Evolutionary conservation across 306 rosid genomes (phyloP), one percentile per base, ranked within the genome.

Genomic region (Sicyos edulis): DNA sequence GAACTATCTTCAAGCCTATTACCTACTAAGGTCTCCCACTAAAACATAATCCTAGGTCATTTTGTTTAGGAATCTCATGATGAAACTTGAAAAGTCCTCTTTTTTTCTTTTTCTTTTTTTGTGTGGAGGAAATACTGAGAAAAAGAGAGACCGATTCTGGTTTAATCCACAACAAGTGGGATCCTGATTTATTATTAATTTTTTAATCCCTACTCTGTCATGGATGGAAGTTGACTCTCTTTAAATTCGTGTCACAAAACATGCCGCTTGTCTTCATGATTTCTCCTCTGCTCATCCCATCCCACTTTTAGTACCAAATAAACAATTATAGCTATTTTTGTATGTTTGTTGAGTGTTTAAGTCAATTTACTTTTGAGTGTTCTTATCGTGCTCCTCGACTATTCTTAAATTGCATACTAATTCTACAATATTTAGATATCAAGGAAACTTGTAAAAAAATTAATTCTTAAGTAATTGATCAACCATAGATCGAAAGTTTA

Each of bases 121-220:
- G n/a, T n/a, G n/a, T n/a, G 14, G 24, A 34, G n/a, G 50, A 34
- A 34, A 34, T 7, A 15, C 49, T 16, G 49, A 15, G 13, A 37
- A 8, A 60, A 60, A 61, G 13, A 8, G 47, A 32, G 47, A 32
- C 9, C 7, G 44, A 6, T 19, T 26, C 44, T 59, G 65, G 15
- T 26, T 29, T 59, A 59, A 13, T 59, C 64, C 64, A 58, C 16
- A 20, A 24, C 14, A 59, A 59, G 66, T 59, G 69, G 50, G 50
- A 16, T 32, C 8, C 50, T 61, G 68, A 13, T 16, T 8, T 29
- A 1, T 29, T 29, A 13, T 29, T 16, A 29, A 1, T 7, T 14
- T 26, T 24, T 26, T 15, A 1, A 60, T 32, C 67, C 67, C 45
- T 59, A 10, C 26, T 24, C 63, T 57, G n/a, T 57, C 63, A 11